phyloP scores from a whole-genome alignment of 1,284 basidiomycete genomes.

The Meripilus lineatus region DNA sequence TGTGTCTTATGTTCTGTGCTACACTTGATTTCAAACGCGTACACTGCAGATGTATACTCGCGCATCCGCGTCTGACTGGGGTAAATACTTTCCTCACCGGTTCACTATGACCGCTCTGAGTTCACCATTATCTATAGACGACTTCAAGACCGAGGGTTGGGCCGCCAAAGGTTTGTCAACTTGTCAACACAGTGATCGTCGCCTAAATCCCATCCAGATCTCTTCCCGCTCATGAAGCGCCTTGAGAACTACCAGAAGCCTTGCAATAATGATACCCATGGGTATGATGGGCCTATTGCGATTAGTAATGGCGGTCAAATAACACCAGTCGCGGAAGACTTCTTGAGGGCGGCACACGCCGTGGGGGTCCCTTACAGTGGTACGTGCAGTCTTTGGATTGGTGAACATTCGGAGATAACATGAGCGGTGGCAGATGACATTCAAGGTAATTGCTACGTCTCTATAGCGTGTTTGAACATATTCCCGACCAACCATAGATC shows the following conservation, averaged over 20 bases:
- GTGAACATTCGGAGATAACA: neutral
- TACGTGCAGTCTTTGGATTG: slow-evolving; percentile 26
- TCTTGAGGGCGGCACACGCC: slow-evolving; percentile 58
- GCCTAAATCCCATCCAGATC: no score
- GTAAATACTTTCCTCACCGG: no score
- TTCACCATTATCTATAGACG: slow-evolving; percentile 50
- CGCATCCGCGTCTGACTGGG: slow-evolving; percentile 69
- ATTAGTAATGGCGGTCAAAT: slow-evolving; percentile 65
- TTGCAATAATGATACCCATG: slow-evolving; percentile 49
- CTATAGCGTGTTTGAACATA: neutral
- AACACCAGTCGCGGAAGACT: slow-evolving; percentile 61
- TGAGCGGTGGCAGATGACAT: slow-evolving; percentile 48
- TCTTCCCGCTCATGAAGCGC: slow-evolving; percentile 70
- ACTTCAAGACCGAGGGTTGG: slow-evolving; percentile 72
- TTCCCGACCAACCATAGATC: slow-evolving; percentile 40
- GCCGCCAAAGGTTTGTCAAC: slow-evolving; percentile 44
- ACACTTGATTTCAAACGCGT: neutral
- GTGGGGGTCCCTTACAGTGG: slow-evolving; percentile 64
- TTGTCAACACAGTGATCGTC: no score
- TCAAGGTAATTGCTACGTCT: slow-evolving; percentile 38
- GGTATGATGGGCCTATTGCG: slow-evolving; percentile 67
- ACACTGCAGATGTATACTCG: slow-evolving; percentile 57
- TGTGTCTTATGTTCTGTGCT: neutral
- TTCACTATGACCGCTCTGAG: no score
- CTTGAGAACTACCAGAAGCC: slow-evolving; percentile 77